A percentile compares a stretch with the other conserved stretches of the same genome.
Evolutionary conservation across 2,329 filamentous ascomycete genomes (phyloP).

Genomic region (Rutstroemia sydowiana): DNA sequence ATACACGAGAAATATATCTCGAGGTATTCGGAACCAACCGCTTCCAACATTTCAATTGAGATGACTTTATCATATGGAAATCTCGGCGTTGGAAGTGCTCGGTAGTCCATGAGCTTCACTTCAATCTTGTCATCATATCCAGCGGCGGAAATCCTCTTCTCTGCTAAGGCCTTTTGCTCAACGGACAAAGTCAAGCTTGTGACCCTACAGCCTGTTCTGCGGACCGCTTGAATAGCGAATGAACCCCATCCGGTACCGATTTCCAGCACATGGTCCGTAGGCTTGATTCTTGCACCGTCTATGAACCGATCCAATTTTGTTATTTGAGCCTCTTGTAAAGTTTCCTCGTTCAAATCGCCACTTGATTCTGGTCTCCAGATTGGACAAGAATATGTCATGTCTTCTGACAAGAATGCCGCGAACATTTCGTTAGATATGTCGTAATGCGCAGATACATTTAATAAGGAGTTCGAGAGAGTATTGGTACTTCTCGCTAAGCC

Average conservation of each 20-base stretch:
- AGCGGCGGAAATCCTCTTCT: slow-evolving; percentile 53
- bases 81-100: slow-evolving; percentile 47
- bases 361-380: slow-evolving; percentile 49
- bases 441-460: slow-evolving; percentile 67
- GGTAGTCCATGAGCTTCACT: slow-evolving; percentile 64
- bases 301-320: slow-evolving; percentile 62
- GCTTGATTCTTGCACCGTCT: slow-evolving; percentile 54
- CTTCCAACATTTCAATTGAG: slow-evolving; percentile 73
- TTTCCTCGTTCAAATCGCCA: slow-evolving; percentile 40
- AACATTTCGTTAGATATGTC: slow-evolving; percentile 74
- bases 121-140: slow-evolving; percentile 54
- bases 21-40: slow-evolving; percentile 61
- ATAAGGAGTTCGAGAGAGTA: slow-evolving; percentile 48
- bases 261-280: slow-evolving; percentile 62
- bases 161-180: slow-evolving; percentile 62
- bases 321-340: slow-evolving; percentile 57
- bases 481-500: slow-evolving; percentile 51
- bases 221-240: slow-evolving; percentile 63
- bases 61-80: slow-evolving; percentile 61
- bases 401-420: slow-evolving; percentile 62
- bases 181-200: slow-evolving; percentile 61
- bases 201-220: slow-evolving; percentile 57
- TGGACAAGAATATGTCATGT: slow-evolving; percentile 71
- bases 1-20: slow-evolving; percentile 60
- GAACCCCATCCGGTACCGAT: slow-evolving; percentile 73